Percentiles rank a stretch among this genome's conserved stretches.
These are phyloP conservation scores for Fusarium sp. DNA, from an alignment of 2,329 filamentous ascomycete species.

Conservation along the genomic window DNA sequence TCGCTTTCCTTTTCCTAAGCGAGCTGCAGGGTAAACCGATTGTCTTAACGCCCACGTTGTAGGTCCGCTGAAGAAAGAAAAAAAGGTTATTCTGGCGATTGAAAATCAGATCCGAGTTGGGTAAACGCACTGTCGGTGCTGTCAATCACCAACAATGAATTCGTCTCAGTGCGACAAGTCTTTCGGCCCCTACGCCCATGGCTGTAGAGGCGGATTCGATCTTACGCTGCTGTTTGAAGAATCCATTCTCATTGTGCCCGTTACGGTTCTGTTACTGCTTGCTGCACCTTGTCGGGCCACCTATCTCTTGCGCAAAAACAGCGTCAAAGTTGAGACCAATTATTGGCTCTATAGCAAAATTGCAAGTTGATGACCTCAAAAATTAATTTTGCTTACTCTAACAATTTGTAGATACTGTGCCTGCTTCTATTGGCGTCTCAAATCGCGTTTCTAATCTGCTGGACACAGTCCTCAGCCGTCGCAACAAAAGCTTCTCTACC, in stretches of 20 bases:
- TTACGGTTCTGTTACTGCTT: constrained; percentile 48
- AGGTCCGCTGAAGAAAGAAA: no score
- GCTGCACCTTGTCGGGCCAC: constrained; percentile 40
- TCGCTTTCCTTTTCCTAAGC: no score
- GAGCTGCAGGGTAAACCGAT: no score
- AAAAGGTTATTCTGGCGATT: no score
- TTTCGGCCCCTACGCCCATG: constrained; percentile 39
- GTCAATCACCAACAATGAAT: constrained; percentile 7
- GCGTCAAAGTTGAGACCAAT: constrained; percentile 38
- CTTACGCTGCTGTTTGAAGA: constrained; percentile 62
- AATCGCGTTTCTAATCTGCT: constrained; percentile 24
- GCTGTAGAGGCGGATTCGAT: constrained; percentile 61
- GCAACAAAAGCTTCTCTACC: constrained; percentile 28
- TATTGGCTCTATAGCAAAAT: constrained; percentile 39
- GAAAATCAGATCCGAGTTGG: no score
- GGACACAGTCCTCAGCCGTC: constrained; percentile 25
- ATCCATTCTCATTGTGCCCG: constrained; percentile 49
- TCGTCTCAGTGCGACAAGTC: constrained; percentile 31
- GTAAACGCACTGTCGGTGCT: no score
- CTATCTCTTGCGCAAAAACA: constrained; percentile 39
- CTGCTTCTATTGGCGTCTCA: constrained; percentile 24
- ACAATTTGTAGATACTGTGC: constrained; percentile 25
- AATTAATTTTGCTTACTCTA: neutral
- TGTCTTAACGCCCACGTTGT: no score
- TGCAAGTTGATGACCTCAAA: constrained; percentile 17